Evolutionary conservation across 306 rosid species (phyloP).

Genomic region (Dicorynia guianensis): DNA sequence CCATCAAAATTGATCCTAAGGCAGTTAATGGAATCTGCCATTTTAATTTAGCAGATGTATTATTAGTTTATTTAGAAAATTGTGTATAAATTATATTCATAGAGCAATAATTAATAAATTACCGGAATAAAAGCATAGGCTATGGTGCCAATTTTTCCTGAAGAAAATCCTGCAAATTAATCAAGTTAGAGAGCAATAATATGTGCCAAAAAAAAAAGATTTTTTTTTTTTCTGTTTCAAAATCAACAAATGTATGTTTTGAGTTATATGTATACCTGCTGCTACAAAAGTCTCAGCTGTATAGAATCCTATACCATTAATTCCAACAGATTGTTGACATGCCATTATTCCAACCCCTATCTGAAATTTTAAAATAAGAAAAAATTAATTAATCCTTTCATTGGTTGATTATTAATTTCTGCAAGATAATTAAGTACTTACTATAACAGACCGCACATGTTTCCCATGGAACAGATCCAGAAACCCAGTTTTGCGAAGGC

Average conservation of each 20-base stretch:
- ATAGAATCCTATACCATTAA: conserved; percentile 74
- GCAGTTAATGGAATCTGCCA: too few species aligned
- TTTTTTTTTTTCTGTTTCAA: too few species aligned
- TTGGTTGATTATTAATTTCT: background rate
- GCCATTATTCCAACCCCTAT: conserved; percentile 87
- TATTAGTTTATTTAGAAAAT: too few species aligned
- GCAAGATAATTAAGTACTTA: conserved; percentile 48
- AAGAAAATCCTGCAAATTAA: conserved; percentile 61
- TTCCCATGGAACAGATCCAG: conserved; percentile 67
- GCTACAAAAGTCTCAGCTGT: conserved; percentile 68
- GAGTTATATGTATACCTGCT: conserved; percentile 55
- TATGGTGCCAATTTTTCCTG: conserved; percentile 71
- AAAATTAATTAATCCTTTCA: conserved; percentile 32
- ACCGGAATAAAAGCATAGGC: conserved; percentile 80
- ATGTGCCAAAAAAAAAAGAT: background rate
- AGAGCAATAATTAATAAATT: conserved; percentile 1
- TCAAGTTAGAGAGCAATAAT: conserved; percentile 7
- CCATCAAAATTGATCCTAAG: too few species aligned
- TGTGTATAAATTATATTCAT: too few species aligned
- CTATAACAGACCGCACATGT: conserved; percentile 67
- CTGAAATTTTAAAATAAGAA: conserved; percentile 42
- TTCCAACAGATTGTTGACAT: conserved; percentile 82
- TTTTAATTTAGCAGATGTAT: too few species aligned
- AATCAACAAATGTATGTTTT: conserved; percentile 5
- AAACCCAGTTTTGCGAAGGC: conserved; percentile 61